Percentiles rank a stretch among this genome's conserved stretches.
Evolutionary conservation across 176 grass and related monocot genomes (phyloP).

Genomic region (Sorghum bicolor): Sorghum_bicolor_NCBIv3 NC_012872.2:20375001-20375500

Average conservation of each 20-base stretch:
- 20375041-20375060: slow-evolving; percentile 33
- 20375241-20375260: background rate
- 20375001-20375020: background rate
- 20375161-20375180: background rate
- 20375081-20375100: slow-evolving; percentile 56
- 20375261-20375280: slow-evolving; percentile 4
- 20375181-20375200: slow-evolving; percentile 39
- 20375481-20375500: too few relatives aligned
- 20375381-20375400: background rate
- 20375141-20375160: slow-evolving; percentile 53
- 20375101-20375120: slow-evolving; percentile 43
- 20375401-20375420: background rate
- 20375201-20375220: background rate
- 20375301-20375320: background rate
- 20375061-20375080: slow-evolving; percentile 30
- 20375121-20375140: slow-evolving; percentile 58
- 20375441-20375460: too few relatives aligned
- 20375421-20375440: background rate
- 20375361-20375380: background rate
- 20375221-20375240: slow-evolving; percentile 11
- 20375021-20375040: slow-evolving; percentile 10
- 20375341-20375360: background rate
- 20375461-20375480: too few relatives aligned
- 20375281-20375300: slow-evolving; percentile 5
- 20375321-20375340: background rate